Evolutionary conservation across 345 rosid species (phyloP).

Genomic region (Melastoma malabathricum): DNA sequence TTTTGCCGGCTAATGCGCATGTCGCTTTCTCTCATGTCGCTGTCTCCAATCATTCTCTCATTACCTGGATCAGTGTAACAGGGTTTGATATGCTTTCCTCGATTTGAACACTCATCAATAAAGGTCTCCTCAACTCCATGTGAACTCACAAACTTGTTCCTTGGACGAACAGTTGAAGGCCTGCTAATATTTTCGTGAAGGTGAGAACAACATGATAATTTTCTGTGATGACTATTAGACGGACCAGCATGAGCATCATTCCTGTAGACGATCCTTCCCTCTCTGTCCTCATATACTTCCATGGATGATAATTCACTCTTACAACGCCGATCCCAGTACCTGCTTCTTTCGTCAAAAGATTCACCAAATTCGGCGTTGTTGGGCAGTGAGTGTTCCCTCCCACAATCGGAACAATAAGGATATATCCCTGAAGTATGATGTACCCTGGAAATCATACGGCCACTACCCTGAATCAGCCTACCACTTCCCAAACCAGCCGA

Average conservation of each 20-base stretch:
- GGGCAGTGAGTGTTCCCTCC: slow-evolving; percentile 10
- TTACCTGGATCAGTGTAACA: too few species aligned
- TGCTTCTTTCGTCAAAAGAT: slow-evolving; percentile 19
- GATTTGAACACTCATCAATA: slow-evolving; percentile 22
- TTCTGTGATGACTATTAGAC: slow-evolving; percentile 19
- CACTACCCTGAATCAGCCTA: too few species aligned
- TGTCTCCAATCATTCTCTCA: too few species aligned
- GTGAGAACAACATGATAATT: slow-evolving; percentile 14
- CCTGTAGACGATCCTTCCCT: slow-evolving; percentile 18
- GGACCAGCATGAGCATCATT: slow-evolving; percentile 15
- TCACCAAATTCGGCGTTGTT: slow-evolving; percentile 12
- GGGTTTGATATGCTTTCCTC: slow-evolving; percentile 16
- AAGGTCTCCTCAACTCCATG: slow-evolving; percentile 21
- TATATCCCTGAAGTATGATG: slow-evolving; percentile 6
- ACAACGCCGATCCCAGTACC: slow-evolving; percentile 15
- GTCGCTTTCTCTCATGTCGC: too few species aligned
- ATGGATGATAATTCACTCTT: slow-evolving; percentile 12
- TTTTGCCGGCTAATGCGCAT: slow-evolving; percentile 1
- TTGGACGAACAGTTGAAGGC: slow-evolving; percentile 18
- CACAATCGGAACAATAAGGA: slow-evolving; percentile 24
- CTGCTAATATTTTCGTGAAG: slow-evolving; percentile 17
- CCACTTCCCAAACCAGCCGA: too few species aligned
- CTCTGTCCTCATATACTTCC: slow-evolving; percentile 24
- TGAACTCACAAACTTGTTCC: slow-evolving; percentile 18
- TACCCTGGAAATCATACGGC: too few species aligned